Evolutionary conservation across 768 basidiomycete species (phyloP).

Genomic region (Hygrocybe punicea): DNA sequence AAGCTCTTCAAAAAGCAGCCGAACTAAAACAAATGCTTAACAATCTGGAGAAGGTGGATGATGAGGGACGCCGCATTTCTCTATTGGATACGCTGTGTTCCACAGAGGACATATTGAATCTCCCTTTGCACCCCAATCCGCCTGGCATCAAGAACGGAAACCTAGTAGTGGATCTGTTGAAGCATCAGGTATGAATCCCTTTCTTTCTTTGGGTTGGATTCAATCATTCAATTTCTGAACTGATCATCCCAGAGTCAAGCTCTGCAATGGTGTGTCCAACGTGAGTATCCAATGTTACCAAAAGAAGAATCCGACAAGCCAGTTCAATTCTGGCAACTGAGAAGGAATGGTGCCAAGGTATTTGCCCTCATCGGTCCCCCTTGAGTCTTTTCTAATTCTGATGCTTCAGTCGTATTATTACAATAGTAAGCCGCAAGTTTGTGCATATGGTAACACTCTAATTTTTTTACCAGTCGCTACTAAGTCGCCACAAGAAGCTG

Average conservation of each 20-base stretch:
- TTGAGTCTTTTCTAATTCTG: background rate
- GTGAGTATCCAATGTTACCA: slow-evolving; percentile 76
- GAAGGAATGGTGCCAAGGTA: slow-evolving; percentile 52
- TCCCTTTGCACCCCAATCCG: slow-evolving; percentile 69
- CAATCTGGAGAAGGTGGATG: slow-evolving; percentile 71
- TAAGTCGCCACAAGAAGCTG: slow-evolving; percentile 63
- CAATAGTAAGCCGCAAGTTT: slow-evolving; percentile 49
- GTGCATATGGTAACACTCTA: background rate
- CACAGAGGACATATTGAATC: slow-evolving; percentile 63
- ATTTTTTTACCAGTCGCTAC: slow-evolving; percentile 59
- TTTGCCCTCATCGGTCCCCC: background rate
- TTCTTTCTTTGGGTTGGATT: background rate
- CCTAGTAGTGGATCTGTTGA: slow-evolving; percentile 68
- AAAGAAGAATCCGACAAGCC: slow-evolving; percentile 62
- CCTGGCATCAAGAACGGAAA: slow-evolving; percentile 67
- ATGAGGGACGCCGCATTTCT: slow-evolving; percentile 67
- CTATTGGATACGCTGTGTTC: slow-evolving; percentile 68
- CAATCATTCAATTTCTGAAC: background rate
- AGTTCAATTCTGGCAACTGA: slow-evolving; percentile 87
- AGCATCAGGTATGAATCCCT: slow-evolving; percentile 77
- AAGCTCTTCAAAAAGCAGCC: slow-evolving; percentile 55
- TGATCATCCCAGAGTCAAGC: slow-evolving; percentile 63
- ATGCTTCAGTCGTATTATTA: slow-evolving; percentile 55
- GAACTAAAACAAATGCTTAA: slow-evolving; percentile 66
- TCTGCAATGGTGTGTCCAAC: slow-evolving; percentile 79